These are phyloP conservation scores for Colletotrichum godetiae DNA, from an alignment of 2,329 filamentous ascomycete genomes.

Conservation along the genomic window DNA sequence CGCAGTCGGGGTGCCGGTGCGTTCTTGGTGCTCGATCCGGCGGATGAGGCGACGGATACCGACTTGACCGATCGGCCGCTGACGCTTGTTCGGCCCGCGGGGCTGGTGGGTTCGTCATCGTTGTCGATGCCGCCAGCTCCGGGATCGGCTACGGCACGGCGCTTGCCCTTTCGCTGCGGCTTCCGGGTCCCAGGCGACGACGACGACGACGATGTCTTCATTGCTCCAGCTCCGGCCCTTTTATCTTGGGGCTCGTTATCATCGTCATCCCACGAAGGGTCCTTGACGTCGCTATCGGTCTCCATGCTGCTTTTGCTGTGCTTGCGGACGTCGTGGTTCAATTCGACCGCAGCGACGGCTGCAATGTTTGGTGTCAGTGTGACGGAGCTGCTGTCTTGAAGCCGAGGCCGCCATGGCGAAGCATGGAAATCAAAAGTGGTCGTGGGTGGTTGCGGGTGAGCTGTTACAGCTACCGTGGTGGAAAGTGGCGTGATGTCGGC, in stretches of 20 bases:
- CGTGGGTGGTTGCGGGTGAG: slow-evolving; percentile 19
- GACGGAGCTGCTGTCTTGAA: slow-evolving; percentile 28
- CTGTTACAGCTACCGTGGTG: slow-evolving; percentile 14
- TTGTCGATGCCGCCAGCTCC: neutral
- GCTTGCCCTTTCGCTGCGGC: slow-evolving; percentile 31
- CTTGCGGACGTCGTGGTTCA: slow-evolving; percentile 28
- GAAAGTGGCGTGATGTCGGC: slow-evolving; percentile 35
- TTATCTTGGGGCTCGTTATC: neutral
- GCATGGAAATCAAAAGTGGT: slow-evolving; percentile 28
- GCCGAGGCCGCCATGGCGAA: slow-evolving; percentile 29
- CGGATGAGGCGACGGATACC: slow-evolving; percentile 14
- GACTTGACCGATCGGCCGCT: slow-evolving; percentile 27
- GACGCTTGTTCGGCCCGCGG: slow-evolving; percentile 20
- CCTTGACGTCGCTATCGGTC: slow-evolving; percentile 21
- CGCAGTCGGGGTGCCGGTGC: slow-evolving; percentile 39
- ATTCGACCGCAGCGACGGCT: slow-evolving; percentile 27
- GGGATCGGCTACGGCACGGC: slow-evolving; percentile 17
- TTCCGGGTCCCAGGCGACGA: neutral
- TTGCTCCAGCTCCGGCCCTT: neutral
- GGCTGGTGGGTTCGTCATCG: slow-evolving; percentile 24
- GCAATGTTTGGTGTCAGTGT: slow-evolving; percentile 29
- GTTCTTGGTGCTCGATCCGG: slow-evolving; percentile 27
- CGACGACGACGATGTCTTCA: neutral
- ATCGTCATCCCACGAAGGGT: slow-evolving; percentile 25
- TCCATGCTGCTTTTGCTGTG: slow-evolving; percentile 32